Evolutionary conservation across 106 monocot genomes (phyloP), one percentile per base, ranked within the genome.

Genomic region (Dendrobium chrysotoxum): DNA sequence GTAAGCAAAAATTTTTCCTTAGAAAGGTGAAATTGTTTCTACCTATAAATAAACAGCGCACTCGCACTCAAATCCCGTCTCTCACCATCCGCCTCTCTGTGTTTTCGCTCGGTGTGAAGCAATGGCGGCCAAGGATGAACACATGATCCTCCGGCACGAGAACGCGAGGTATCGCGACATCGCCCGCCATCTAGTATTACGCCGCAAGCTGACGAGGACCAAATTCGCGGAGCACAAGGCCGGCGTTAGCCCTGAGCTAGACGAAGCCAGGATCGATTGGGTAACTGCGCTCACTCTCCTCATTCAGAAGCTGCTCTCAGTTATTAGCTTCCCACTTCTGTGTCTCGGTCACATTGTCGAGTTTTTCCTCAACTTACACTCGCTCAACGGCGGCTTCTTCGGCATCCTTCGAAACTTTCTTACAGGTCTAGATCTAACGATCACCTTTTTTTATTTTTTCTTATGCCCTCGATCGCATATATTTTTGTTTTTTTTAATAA

Each of bases 111-210:
- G 2, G 13, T 50, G 13, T 12, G 50, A 12, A 50, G 50, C 50
- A 11, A 61, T 61, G 61, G 61, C 23, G n/a, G 61, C 75, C 15
- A 44, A 18, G 13, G 45, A 45, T n/a, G n/a, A 57, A 17, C 38
- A 58, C 78, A 23, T 78, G 55, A 78, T 57, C 7, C 78, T 78
- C 1, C 23, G 77, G 23, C 77, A 77, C 53, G 77, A 77, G 53
- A 30, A 77, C 8, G 77, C 53, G 31, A 77, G 53, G 53, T 53
- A 53, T 42, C 50, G 77, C 7, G 53, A 77, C 25, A 25, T 77
- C 53, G n/a, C 23, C 23, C 10, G 53, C 10, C 77, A 53, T 44
- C 53, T 77, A 0, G 47, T 30, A 21, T 0, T 77, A 2, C 46
- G 53, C 28, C 23, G 77, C 11, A n/a, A 28, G 77, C 53, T 77